phyloP scores from a whole-genome alignment of 1,284 basidiomycete genomes.

The Inonotus obliquus region DNA sequence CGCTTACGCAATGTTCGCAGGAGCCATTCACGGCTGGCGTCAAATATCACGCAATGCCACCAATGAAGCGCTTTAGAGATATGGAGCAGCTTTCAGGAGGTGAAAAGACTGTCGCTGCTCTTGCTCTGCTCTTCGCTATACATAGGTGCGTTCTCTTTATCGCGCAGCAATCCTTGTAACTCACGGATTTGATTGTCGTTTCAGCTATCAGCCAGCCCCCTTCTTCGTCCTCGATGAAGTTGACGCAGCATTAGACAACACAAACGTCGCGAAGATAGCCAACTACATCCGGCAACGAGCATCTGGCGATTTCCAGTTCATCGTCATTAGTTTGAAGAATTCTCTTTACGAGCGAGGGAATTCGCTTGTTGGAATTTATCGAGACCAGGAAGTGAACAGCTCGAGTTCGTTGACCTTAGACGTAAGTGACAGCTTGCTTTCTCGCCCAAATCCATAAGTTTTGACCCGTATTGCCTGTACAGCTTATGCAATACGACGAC shows the following conservation, averaged over 20 bases:
- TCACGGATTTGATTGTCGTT: constrained; percentile 9
- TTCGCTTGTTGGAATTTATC: constrained; percentile 89
- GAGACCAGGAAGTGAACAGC: constrained; percentile 91
- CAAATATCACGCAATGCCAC: constrained; percentile 99
- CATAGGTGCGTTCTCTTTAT: constrained; percentile 62
- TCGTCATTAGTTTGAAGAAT: constrained; percentile 94
- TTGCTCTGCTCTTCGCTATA: constrained; percentile 94
- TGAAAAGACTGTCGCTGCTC: constrained; percentile 96
- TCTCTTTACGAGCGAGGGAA: constrained; percentile 88
- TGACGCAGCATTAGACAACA: constrained; percentile 95
- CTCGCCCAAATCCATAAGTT: neutral
- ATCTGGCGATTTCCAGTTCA: constrained; percentile 84
- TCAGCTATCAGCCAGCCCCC: constrained; percentile 92
- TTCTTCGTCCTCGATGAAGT: constrained; percentile 99
- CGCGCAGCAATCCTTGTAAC: neutral
- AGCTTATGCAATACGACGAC: constrained; percentile 43
- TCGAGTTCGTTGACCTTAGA: constrained; percentile 87
- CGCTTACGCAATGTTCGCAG: constrained; percentile 36
- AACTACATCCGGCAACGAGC: constrained; percentile 84
- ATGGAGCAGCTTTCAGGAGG: constrained; percentile 99
- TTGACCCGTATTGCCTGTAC: constrained; percentile 15
- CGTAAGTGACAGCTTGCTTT: constrained; percentile 46
- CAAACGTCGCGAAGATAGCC: constrained; percentile 90
- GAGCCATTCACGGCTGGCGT: constrained; percentile 96
- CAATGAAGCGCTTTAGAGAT: constrained; percentile 98